phyloP scores from a whole-genome alignment of 2,329 filamentous ascomycete species.

The Bimuria novae-zelandiae region DNA sequence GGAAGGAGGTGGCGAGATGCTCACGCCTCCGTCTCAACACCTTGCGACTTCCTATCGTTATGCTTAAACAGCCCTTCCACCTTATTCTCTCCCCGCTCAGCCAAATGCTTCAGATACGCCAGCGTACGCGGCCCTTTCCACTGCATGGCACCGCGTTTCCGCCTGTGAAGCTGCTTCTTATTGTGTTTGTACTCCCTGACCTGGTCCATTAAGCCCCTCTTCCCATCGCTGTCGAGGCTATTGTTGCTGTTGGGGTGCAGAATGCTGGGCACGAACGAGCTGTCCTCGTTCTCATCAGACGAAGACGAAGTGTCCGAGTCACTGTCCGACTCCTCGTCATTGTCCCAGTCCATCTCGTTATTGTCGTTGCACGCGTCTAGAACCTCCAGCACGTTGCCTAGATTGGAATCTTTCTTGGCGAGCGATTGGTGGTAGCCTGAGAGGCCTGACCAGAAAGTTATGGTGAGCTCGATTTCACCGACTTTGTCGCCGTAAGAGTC shows the following conservation, averaged over 20 bases:
- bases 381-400: constrained; percentile 67
- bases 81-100: constrained; percentile 55
- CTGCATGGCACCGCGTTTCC: constrained; percentile 74
- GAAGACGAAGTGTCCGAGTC: neutral
- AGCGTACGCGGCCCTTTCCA: constrained; percentile 64
- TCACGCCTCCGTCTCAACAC: constrained; percentile 71
- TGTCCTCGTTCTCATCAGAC: neutral
- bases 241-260: constrained; percentile 26
- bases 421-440: constrained; percentile 62
- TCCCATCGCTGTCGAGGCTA: constrained; percentile 40
- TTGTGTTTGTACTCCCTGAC: constrained; percentile 57
- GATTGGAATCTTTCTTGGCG: constrained; percentile 59
- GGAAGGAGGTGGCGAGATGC: no score
- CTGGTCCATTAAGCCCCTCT: constrained; percentile 56
- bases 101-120: constrained; percentile 64
- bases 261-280: constrained; percentile 29
- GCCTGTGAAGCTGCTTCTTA: constrained; percentile 43
- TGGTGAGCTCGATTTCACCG: constrained; percentile 61
- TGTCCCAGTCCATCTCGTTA: constrained; percentile 47
- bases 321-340: constrained; percentile 7
- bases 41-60: constrained; percentile 56
- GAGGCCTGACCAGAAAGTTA: constrained; percentile 66
- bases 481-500: constrained; percentile 60
- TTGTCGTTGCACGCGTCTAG: constrained; percentile 65
- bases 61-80: constrained; percentile 60